These are phyloP conservation scores for Puya raimondii DNA, from an alignment of 176 grass and related monocot species.

Conservation along the genomic window DNA sequence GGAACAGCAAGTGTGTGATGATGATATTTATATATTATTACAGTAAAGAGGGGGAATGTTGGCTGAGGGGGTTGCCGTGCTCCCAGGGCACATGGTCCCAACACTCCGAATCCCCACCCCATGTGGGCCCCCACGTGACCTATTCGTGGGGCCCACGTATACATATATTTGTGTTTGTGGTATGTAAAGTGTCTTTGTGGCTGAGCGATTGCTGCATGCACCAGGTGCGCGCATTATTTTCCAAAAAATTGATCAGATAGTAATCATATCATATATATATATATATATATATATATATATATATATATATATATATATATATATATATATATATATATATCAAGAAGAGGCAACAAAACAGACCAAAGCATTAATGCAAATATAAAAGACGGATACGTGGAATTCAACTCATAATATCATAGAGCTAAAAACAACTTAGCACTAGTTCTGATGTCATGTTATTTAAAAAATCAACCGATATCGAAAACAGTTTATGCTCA, in stretches of 20 bases:
- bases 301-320: too few relatives aligned
- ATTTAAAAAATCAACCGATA: too few relatives aligned
- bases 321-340: too few relatives aligned
- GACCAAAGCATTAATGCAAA: too few relatives aligned
- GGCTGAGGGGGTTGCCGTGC: conserved; percentile 25
- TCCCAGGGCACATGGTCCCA: conserved; percentile 29
- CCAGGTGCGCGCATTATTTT: conserved; percentile 3
- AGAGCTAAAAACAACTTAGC: conserved; percentile 20
- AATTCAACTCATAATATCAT: background rate
- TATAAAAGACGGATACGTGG: too few relatives aligned
- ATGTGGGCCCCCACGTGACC: conserved; percentile 5
- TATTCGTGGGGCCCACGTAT: background rate
- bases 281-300: too few relatives aligned
- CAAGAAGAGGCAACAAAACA: too few relatives aligned
- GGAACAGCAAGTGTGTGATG: background rate
- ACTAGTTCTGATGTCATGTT: background rate
- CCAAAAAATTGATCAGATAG: conserved; percentile 6
- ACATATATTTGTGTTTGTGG: conserved; percentile 16
- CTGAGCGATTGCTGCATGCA: conserved; percentile 16
- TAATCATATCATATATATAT: background rate
- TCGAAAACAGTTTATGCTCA: too few relatives aligned
- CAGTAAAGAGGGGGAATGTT: conserved; percentile 11
- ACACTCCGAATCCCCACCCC: conserved; percentile 8
- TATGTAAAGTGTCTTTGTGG: conserved; percentile 9
- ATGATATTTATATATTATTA: too few relatives aligned